Evolutionary conservation across 2,329 filamentous ascomycete genomes (phyloP).

Genomic region (Botrytis fabae): DNA sequence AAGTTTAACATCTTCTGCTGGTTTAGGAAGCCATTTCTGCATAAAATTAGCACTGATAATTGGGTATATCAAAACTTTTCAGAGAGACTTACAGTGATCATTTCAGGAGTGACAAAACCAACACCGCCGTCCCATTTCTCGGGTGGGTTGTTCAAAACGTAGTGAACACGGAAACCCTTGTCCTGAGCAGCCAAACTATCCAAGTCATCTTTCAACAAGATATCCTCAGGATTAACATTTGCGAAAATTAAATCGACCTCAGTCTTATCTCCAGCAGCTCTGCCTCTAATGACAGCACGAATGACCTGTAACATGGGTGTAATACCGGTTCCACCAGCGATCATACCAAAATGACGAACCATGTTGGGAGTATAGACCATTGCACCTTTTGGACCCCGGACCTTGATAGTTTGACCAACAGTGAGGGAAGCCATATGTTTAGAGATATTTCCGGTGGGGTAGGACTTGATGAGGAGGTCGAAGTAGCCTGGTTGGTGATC

Average conservation of each 20-base stretch:
- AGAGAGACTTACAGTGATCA: constrained; percentile 72
- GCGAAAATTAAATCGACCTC: constrained; percentile 95
- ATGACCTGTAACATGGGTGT: constrained; percentile 98
- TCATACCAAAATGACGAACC: constrained; percentile 95
- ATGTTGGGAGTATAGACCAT: constrained; percentile 98
- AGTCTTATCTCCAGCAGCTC: constrained; percentile 77
- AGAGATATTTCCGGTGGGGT: constrained; percentile 96
- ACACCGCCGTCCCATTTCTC: constrained; percentile 89
- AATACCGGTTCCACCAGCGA: constrained; percentile 95
- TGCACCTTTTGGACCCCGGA: constrained; percentile 92
- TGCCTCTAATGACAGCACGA: constrained; percentile 82
- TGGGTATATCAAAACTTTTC: neutral
- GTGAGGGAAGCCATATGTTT: constrained; percentile 82
- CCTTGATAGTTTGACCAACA: constrained; percentile 84
- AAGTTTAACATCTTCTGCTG: constrained; percentile 86
- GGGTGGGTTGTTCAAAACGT: constrained; percentile 94
- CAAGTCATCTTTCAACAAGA: constrained; percentile 88
- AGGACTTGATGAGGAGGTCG: constrained; percentile 96
- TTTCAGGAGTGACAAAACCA: constrained; percentile 91
- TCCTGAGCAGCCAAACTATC: constrained; percentile 78
- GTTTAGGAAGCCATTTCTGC: constrained; percentile 76
- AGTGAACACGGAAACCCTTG: constrained; percentile 81
- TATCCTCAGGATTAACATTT: constrained; percentile 91
- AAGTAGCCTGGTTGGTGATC: constrained; percentile 89
- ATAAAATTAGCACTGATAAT: constrained; percentile 6